Base-by-base conservation (phyloP, 2,329 filamentous ascomycete species). In the Diplodia intermedia region DNA sequence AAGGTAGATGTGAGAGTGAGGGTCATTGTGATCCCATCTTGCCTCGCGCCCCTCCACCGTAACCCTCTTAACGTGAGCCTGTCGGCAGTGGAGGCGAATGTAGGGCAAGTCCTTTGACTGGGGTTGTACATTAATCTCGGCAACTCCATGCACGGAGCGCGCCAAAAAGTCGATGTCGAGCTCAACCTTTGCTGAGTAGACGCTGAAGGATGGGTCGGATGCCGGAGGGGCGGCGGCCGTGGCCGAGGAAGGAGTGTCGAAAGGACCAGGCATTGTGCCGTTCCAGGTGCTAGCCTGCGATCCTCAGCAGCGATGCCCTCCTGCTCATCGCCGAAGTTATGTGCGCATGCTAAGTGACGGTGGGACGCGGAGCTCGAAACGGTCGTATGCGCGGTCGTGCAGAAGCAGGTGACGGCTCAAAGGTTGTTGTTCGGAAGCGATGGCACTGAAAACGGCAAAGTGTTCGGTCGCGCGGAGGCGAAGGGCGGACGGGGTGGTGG, bases 141-240 rank as follows among this genome's bases (percentile, higher is more conserved):
- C 92, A 71, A 87, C 90, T 62, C 95, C 95, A 70, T 87, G 89
- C 74, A 98, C 82, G 75, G 85, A 86, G 79, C 89, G 90, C 66
- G 87, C 87, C 71, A 87, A 85, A 77, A 99, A 96, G 81, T 97
- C 91, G 76, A 99, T 85, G 74, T 98, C 94, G 69, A 99, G 84
- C 74, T 93, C 90, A 61, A 99, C 90, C 77, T 92, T 91, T 81
- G 98, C 94, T 80, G 93, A 90, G 66, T 92, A 85, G 68, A 98
- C 83, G 57, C 83, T 83, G 74, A 85, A 89, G 36, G 73, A 73
- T 23, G 52, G 66, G 20, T 61, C 66, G 52, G 57, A 38, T 49
- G 52, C 23, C 9, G 43, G 49, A 55, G 62, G 52, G 62, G 53
- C 61, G 29, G 62, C n/a, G 40, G 43, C 66, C 20, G 66, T 33